Evolutionary conservation across 495 filamentous ascomycete species (phyloP), one percentile per base, ranked within the genome.

Genomic region (Penicillium parvum): DNA sequence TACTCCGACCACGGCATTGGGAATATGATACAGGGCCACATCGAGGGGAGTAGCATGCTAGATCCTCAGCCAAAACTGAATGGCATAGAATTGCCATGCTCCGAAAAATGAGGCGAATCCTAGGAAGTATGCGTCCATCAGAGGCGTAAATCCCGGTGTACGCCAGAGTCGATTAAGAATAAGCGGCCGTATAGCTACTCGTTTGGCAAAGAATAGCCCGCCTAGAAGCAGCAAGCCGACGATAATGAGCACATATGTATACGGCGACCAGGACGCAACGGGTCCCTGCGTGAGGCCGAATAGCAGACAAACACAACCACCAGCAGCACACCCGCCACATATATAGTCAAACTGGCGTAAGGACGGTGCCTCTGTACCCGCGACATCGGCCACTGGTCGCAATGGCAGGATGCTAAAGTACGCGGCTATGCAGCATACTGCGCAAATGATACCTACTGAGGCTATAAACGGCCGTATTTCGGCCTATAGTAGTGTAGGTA

Each of bases 41-140:
- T 55, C 64, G 14, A 75, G 53, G 0, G 70, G 64, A 0, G 44
- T 53, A 0, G 57, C 59, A 4, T 61, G 55, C 23, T 73, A 69
- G 12, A 70, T 66, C 4, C 61, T 57, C 7, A 71, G 53, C 61
- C 67, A 73, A 47, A 73, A 75, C 19, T 71, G 69, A 9, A 75
- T 60, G 9, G 66, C 69, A 32, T 68, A 75, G 40, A 73, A 73
- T 32, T 72, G 69, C 69, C 69, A 75, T 7, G 59, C 61, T 2
- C 69, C 71, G 33, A 63, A 63, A 55, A 50, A 73, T 3, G 57
- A 60, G 4, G 69, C 71, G 21, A 69, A 75, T 2, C 67, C 69
- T 1, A 75, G 53, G 46, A 72, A 69, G 36, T 73, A 75, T 2
- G 70, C 57, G 0, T 66, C 38, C 44, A 70, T 60, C 8, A 75